Conservation (phyloP, 805 yeast genomes). For the Starmerella bacillaris region DNA sequence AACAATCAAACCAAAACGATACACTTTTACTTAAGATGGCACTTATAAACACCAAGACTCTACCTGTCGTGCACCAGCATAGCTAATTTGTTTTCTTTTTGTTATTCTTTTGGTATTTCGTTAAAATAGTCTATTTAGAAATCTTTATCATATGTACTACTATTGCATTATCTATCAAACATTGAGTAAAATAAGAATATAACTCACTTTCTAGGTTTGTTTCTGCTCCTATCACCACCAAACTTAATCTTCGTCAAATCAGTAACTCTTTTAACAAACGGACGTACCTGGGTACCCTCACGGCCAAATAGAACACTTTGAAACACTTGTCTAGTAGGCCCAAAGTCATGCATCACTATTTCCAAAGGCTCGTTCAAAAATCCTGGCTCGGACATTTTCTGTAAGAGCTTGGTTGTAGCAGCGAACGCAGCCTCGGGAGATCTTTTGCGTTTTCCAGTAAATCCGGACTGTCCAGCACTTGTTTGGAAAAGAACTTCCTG, state of each 20-base stretch:
- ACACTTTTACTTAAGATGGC: too few species aligned
- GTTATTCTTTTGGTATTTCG: too few species aligned
- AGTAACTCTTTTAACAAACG: conserved; percentile 48
- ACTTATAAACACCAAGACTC: too few species aligned
- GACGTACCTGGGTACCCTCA: conserved; percentile 59
- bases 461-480: conserved; percentile 75
- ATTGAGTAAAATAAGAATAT: too few species aligned
- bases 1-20: too few species aligned
- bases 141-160: too few species aligned
- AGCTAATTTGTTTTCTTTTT: too few species aligned
- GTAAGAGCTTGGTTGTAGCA: conserved; percentile 55
- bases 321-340: conserved; percentile 81
- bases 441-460: conserved; percentile 74
- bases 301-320: conserved; percentile 68
- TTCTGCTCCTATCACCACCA: conserved; percentile 84
- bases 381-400: conserved; percentile 45
- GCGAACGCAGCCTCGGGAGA: conserved; percentile 90
- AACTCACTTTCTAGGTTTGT: conserved; percentile 34
- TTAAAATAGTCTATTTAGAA: too few species aligned
- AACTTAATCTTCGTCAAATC: conserved; percentile 72
- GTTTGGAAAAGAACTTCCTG: conserved; percentile 52
- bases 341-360: conserved; percentile 60
- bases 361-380: conserved; percentile 48
- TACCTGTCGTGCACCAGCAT: too few species aligned
- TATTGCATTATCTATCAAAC: too few species aligned